Percentiles rank a stretch among this genome's conserved stretches.
phyloP scores from a whole-genome alignment of 305 asterid species.

The Solanum hybrid region DNA sequence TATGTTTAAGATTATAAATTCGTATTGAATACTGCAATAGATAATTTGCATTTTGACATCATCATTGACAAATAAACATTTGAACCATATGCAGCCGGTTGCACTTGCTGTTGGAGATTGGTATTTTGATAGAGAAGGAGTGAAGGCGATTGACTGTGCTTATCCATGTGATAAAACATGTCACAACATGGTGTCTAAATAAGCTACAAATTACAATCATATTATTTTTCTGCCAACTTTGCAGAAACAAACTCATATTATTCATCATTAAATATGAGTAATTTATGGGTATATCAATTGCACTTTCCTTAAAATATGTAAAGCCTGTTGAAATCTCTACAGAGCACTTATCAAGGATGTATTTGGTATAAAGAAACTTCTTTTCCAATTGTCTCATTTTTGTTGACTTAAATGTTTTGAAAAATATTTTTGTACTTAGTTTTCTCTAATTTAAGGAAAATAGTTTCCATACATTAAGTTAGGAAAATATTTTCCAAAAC shows the following conservation, averaged over 20 bases:
- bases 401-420: neutral
- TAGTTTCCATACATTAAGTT: neutral
- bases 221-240: constrained; percentile 27
- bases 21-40: neutral
- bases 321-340: neutral
- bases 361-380: neutral
- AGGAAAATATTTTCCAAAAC: neutral
- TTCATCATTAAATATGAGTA: neutral
- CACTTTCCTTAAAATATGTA: neutral
- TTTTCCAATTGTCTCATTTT: neutral
- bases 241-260: neutral
- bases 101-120: constrained; percentile 76
- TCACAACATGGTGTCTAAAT: constrained; percentile 62
- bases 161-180: constrained; percentile 70
- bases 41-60: neutral
- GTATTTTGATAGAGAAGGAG: constrained; percentile 43
- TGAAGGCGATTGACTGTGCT: constrained; percentile 57
- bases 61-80: neutral
- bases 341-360: neutral
- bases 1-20: constrained; percentile 5
- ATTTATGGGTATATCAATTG: neutral
- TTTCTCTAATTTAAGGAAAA: neutral
- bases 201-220: neutral
- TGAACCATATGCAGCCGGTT: constrained; percentile 37
- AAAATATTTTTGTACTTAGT: neutral